Conservation (phyloP, 352 stramenopile species). For the Phytophthora citrophthora region DNA sequence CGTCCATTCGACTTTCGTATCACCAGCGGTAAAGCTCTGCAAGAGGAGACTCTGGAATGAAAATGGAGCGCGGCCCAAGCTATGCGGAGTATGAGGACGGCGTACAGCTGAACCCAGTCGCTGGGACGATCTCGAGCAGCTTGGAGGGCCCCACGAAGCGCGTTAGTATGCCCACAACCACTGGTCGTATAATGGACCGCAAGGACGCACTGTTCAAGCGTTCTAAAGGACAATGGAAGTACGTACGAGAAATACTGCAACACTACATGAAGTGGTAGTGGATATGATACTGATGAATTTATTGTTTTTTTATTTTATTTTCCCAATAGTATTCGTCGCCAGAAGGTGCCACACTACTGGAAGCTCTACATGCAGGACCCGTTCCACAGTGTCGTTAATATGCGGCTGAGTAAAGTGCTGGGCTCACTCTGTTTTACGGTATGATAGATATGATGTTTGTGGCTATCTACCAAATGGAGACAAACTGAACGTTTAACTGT, state of each 20-base stretch:
- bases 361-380: slow-evolving; percentile 85
- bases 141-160: slow-evolving; percentile 30
- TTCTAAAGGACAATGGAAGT: slow-evolving; percentile 85
- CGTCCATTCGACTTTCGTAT: slow-evolving; percentile 25
- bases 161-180: slow-evolving; percentile 36
- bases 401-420: slow-evolving; percentile 83
- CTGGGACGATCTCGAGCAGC: slow-evolving; percentile 20
- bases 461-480: background rate
- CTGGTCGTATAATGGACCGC: slow-evolving; percentile 76
- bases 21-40: background rate
- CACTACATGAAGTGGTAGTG: background rate
- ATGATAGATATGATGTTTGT: slow-evolving; percentile 20
- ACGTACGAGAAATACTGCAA: slow-evolving; percentile 8
- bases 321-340: slow-evolving; percentile 65
- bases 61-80: slow-evolving; percentile 55
- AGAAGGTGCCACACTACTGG: slow-evolving; percentile 84
- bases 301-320: slow-evolving; percentile 3
- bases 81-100: slow-evolving; percentile 59
- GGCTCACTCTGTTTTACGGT: slow-evolving; percentile 38
- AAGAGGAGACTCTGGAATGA: slow-evolving; percentile 20
- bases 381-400: slow-evolving; percentile 86
- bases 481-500: slow-evolving; percentile 17
- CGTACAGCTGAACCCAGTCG: slow-evolving; percentile 8
- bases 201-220: slow-evolving; percentile 67
- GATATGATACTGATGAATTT: slow-evolving; percentile 2